A percentile compares a stretch with the other conserved stretches of the same genome.
These are phyloP conservation scores for Solanum dulcamara DNA, from an alignment of 257 asterid species.

Conservation along the genomic window DNA sequence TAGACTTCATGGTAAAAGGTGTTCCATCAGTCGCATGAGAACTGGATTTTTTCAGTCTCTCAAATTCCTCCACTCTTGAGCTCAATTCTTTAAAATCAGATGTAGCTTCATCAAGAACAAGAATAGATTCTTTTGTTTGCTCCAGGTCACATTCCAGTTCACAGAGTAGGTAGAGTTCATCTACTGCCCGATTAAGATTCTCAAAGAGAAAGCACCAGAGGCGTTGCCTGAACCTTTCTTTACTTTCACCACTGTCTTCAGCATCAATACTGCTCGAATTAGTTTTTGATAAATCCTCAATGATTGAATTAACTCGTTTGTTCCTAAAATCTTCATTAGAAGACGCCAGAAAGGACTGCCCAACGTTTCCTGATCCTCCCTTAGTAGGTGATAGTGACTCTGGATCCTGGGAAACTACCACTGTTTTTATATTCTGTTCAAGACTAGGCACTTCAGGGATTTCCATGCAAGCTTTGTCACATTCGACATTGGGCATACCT, in stretches of 20 bases:
- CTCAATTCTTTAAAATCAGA: slow-evolving; percentile 78
- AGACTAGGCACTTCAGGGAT: slow-evolving; percentile 12
- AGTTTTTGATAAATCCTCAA: slow-evolving; percentile 25
- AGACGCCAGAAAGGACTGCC: slow-evolving; percentile 14
- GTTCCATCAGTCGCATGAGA: slow-evolving; percentile 50
- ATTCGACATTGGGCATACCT: background rate
- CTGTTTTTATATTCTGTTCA: slow-evolving; percentile 16
- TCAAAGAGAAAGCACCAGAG: slow-evolving; percentile 99
- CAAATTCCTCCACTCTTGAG: slow-evolving; percentile 82
- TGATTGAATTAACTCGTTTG: slow-evolving; percentile 13
- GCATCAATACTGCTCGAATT: slow-evolving; percentile 25
- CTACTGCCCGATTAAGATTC: slow-evolving; percentile 89
- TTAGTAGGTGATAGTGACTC: slow-evolving; percentile 13
- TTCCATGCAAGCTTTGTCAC: slow-evolving; percentile 8
- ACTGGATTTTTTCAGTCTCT: slow-evolving; percentile 56
- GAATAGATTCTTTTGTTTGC: slow-evolving; percentile 87
- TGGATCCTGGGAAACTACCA: slow-evolving; percentile 3
- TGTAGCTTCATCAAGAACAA: slow-evolving; percentile 98
- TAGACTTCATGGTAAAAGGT: slow-evolving; percentile 53
- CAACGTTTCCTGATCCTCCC: slow-evolving; percentile 13
- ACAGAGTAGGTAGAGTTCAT: slow-evolving; percentile 96
- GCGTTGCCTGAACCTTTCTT: slow-evolving; percentile 95
- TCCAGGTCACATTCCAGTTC: slow-evolving; percentile 96
- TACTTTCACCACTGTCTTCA: slow-evolving; percentile 53
- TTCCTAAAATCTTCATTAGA: slow-evolving; percentile 23